Evolutionary conservation across 1,284 basidiomycete species (phyloP).

Genomic region (Sanghuangporus baumii): DNA sequence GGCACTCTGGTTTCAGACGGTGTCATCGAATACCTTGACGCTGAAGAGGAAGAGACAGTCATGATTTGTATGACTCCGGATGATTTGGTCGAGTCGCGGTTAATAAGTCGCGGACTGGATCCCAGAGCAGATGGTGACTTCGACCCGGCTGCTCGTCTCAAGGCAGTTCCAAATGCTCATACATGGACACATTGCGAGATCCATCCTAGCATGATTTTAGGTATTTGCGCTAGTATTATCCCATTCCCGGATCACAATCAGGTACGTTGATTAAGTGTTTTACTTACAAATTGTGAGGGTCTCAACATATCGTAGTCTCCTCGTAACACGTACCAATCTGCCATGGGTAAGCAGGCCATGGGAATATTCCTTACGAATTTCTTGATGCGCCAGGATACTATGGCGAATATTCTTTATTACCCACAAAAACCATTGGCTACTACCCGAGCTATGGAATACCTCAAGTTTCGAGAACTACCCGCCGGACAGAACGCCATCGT

Average conservation of each 20-base stretch:
- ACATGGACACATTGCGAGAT: conserved; percentile 99
- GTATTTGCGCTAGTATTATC: conserved; percentile 97
- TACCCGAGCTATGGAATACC: conserved; percentile 97
- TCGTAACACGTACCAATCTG: conserved; percentile 98
- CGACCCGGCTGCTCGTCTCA: conserved; percentile 86
- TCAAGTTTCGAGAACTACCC: conserved; percentile 95
- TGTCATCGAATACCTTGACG: conserved; percentile 92
- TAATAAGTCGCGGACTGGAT: conserved; percentile 59
- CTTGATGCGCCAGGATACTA: conserved; percentile 96
- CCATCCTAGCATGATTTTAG: conserved; percentile 98
- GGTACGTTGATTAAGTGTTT: conserved; percentile 39
- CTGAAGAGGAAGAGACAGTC: conserved; percentile 98
- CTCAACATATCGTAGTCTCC: conserved; percentile 63
- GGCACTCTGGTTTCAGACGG: conserved; percentile 82
- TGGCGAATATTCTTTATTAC: conserved; percentile 97
- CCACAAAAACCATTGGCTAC: conserved; percentile 98
- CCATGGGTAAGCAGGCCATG: conserved; percentile 99
- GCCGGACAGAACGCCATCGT: conserved; percentile 99
- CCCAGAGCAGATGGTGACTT: conserved; percentile 61
- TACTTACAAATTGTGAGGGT: background rate
- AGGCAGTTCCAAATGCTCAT: conserved; percentile 75
- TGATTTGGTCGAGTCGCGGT: conserved; percentile 82
- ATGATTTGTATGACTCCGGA: conserved; percentile 99
- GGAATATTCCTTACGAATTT: conserved; percentile 98
- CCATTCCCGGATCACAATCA: conserved; percentile 99